A percentile compares a stretch with the other conserved stretches of the same genome.
Evolutionary conservation across 169 alveolate species (phyloP).

Genomic region (Hepatocystis sp.): DNA sequence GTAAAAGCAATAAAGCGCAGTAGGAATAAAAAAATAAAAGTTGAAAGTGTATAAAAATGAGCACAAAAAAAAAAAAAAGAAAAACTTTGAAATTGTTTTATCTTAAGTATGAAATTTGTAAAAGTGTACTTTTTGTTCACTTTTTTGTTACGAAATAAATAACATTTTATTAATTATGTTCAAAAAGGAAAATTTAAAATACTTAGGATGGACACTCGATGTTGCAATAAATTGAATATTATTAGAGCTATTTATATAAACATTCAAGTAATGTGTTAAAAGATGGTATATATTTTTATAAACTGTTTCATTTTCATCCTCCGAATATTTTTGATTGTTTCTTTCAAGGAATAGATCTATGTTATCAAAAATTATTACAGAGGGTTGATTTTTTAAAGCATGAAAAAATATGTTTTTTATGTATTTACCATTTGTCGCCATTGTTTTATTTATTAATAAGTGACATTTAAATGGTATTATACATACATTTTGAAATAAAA

Average conservation of each 20-base stretch:
- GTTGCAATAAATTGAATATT: constrained; percentile 67
- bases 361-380: constrained; percentile 66
- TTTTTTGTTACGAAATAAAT: constrained; percentile 35
- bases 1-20: too few species aligned
- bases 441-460: constrained; percentile 66
- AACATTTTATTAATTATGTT: constrained; percentile 34
- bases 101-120: too few species aligned
- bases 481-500: constrained; percentile 61
- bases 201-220: constrained; percentile 28
- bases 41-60: too few species aligned
- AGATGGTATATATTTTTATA: constrained; percentile 70
- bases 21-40: too few species aligned
- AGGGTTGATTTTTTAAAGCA: constrained; percentile 72
- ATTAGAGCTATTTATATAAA: constrained; percentile 36
- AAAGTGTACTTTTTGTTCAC: too few species aligned
- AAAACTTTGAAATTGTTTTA: too few species aligned
- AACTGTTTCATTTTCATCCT: constrained; percentile 73
- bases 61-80: too few species aligned
- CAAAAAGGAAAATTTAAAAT: constrained; percentile 71
- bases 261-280: constrained; percentile 42
- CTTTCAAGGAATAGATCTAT: constrained; percentile 69
- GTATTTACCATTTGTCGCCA: constrained; percentile 65
- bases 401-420: constrained; percentile 33
- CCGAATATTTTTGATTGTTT: constrained; percentile 49
- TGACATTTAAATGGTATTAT: constrained; percentile 69